These are phyloP conservation scores for Geoglossum cookeanum DNA, from an alignment of 2,329 filamentous ascomycete species.

Conservation along the genomic window DNA sequence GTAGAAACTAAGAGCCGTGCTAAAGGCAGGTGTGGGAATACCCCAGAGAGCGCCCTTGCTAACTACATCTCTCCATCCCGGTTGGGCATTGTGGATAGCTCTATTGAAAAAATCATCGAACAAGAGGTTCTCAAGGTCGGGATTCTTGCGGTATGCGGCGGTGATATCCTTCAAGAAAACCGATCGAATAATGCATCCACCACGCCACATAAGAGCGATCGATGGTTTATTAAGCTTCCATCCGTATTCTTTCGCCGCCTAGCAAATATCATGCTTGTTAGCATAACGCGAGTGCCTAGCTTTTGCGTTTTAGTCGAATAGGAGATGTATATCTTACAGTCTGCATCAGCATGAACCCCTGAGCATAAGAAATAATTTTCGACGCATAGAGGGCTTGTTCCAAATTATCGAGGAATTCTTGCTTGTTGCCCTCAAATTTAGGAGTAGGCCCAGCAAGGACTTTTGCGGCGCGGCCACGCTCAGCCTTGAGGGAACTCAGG, in stretches of 20 bases:
- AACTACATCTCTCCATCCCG: conserved; percentile 79
- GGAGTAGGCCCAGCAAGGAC: conserved; percentile 61
- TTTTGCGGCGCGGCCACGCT: conserved; percentile 66
- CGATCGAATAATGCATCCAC: conserved; percentile 98
- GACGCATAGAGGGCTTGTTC: conserved; percentile 98
- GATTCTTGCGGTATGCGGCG: conserved; percentile 82
- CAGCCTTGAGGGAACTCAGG: conserved; percentile 81
- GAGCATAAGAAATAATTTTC: conserved; percentile 99
- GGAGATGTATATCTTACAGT: conserved; percentile 41
- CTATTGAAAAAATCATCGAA: conserved; percentile 99
- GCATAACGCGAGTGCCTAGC: neutral
- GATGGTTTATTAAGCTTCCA: conserved; percentile 99
- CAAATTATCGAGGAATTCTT: conserved; percentile 87
- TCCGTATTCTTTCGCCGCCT: conserved; percentile 86
- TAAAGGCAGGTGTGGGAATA: conserved; percentile 92
- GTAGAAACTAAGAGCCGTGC: conserved; percentile 93
- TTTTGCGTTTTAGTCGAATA: neutral
- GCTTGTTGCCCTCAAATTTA: conserved; percentile 76
- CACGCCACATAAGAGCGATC: conserved; percentile 99
- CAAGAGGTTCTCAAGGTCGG: conserved; percentile 90
- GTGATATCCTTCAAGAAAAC: conserved; percentile 99
- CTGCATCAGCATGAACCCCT: conserved; percentile 99
- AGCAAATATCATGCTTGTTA: conserved; percentile 13
- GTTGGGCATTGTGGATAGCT: conserved; percentile 92
- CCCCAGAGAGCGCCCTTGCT: conserved; percentile 83